Conservation (phyloP, 495 filamentous ascomycete genomes). For the Aspergillus sclerotiicarbonarius region DNA sequence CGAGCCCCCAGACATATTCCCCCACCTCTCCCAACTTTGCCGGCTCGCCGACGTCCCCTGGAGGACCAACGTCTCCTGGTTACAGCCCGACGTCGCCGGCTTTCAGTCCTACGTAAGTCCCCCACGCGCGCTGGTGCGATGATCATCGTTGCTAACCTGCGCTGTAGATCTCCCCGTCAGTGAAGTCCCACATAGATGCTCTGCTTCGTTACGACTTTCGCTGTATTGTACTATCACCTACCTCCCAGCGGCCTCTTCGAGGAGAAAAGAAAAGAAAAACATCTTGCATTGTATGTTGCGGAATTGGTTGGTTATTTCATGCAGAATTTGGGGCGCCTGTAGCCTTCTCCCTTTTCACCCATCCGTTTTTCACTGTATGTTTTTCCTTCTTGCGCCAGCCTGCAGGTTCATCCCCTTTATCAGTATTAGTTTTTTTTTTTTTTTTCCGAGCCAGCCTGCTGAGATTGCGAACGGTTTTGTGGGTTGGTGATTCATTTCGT, state of each 20-base stretch:
- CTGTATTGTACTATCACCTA: conserved; percentile 45
- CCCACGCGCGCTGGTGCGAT: not conserved
- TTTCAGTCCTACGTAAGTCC: conserved; percentile 46
- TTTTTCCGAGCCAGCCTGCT: conserved; percentile 15
- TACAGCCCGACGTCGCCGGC: conserved; percentile 57
- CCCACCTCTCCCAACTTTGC: conserved; percentile 72
- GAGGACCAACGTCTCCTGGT: conserved; percentile 52
- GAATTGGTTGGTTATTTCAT: conserved; percentile 46
- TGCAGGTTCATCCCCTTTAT: conserved; percentile 20
- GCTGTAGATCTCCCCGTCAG: conserved; percentile 50
- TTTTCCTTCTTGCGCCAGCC: conserved; percentile 19
- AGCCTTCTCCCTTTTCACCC: conserved; percentile 26
- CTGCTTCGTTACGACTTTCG: conserved; percentile 23
- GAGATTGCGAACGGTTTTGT: conserved; percentile 23
- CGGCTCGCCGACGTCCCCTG: conserved; percentile 55
- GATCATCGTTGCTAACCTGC: conserved; percentile 19
- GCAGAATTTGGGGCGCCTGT: conserved; percentile 35
- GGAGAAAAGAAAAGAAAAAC: conserved; percentile 39
- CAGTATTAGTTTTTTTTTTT: conserved; percentile 8
- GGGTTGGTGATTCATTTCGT: conserved; percentile 22
- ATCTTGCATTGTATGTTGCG: conserved; percentile 39
- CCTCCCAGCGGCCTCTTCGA: conserved; percentile 17
- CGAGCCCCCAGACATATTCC: conserved; percentile 69
- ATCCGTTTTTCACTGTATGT: conserved; percentile 25
- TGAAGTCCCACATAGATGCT: conserved; percentile 27